Conservation (phyloP, 176 grass and related monocot genomes). For the Otatea glauca region DNA sequence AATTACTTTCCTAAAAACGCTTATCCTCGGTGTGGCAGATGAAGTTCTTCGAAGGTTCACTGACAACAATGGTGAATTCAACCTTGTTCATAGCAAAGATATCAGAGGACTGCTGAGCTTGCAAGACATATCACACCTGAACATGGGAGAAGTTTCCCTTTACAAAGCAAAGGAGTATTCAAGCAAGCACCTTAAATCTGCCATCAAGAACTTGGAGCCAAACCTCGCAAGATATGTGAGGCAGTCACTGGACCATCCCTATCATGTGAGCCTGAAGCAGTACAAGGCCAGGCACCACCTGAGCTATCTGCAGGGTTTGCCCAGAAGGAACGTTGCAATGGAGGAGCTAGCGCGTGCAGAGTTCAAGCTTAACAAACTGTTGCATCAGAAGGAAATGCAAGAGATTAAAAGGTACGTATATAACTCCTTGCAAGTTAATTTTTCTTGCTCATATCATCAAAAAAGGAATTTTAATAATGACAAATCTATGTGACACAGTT, state of each 20-base stretch:
- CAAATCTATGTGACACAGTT: conserved; percentile 36
- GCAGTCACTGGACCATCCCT: conserved; percentile 60
- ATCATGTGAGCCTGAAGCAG: conserved; percentile 57
- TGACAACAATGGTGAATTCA: conserved; percentile 45
- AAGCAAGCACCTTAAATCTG: conserved; percentile 45
- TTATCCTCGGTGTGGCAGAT: background rate
- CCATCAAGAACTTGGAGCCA: conserved; percentile 21
- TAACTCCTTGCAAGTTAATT: background rate
- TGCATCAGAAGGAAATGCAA: conserved; percentile 57
- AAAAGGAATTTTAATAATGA: background rate
- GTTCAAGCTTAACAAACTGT: conserved; percentile 46
- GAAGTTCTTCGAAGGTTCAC: conserved; percentile 53
- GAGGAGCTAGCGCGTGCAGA: conserved; percentile 56
- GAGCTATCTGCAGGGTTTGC: conserved; percentile 23
- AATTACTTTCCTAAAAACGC: background rate
- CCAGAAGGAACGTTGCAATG: conserved; percentile 20
- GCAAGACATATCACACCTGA: conserved; percentile 66
- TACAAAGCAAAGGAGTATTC: conserved; percentile 66
- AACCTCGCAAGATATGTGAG: conserved; percentile 42
- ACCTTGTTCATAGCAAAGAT: conserved; percentile 28
- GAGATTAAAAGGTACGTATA: conserved; percentile 40
- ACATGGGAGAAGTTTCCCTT: conserved; percentile 52
- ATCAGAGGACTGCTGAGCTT: conserved; percentile 59
- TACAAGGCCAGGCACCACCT: conserved; percentile 71
- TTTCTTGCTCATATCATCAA: background rate